Conservation (phyloP, 2,329 filamentous ascomycete species). For the Aspergillus tubingensis region DNA sequence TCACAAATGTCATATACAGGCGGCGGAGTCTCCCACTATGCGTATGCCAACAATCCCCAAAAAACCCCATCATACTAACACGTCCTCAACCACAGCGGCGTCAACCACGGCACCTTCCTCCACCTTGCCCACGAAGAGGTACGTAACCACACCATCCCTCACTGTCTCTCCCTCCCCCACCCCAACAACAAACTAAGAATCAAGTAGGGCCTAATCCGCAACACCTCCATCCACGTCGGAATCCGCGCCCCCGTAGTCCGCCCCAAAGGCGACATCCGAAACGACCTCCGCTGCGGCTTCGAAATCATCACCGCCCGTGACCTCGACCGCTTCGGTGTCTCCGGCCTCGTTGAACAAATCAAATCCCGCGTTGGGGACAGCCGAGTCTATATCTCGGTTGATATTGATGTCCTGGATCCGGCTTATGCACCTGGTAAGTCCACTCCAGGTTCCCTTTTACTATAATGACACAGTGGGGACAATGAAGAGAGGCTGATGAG, state of each 20-base stretch:
- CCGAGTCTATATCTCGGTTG: conserved; percentile 58
- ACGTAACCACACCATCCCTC: background rate
- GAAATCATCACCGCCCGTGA: conserved; percentile 56
- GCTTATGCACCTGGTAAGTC: conserved; percentile 53
- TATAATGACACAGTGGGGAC: background rate
- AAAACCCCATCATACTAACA: background rate
- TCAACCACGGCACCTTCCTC: conserved; percentile 60
- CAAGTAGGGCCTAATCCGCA: conserved; percentile 50
- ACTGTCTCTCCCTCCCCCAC: too few species aligned
- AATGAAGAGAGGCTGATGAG: background rate
- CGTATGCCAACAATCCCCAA: conserved; percentile 32
- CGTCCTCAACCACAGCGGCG: conserved; percentile 34
- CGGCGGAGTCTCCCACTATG: conserved; percentile 23
- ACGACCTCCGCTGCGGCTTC: conserved; percentile 58
- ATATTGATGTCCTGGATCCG: conserved; percentile 60
- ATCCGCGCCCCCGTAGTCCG: conserved; percentile 56
- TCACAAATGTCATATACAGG: background rate
- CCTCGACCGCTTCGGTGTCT: conserved; percentile 52
- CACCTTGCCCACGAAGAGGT: conserved; percentile 59
- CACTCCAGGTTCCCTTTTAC: background rate
- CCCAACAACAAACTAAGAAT: background rate
- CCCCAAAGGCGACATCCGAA: conserved; percentile 52
- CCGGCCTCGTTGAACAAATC: conserved; percentile 51
- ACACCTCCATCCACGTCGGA: conserved; percentile 59
- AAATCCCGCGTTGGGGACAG: conserved; percentile 50